Evolutionary conservation across 1,139 yeast genomes (phyloP), one percentile per base, ranked within the genome.

Genomic region (Pichia kudriavzevii): DNA sequence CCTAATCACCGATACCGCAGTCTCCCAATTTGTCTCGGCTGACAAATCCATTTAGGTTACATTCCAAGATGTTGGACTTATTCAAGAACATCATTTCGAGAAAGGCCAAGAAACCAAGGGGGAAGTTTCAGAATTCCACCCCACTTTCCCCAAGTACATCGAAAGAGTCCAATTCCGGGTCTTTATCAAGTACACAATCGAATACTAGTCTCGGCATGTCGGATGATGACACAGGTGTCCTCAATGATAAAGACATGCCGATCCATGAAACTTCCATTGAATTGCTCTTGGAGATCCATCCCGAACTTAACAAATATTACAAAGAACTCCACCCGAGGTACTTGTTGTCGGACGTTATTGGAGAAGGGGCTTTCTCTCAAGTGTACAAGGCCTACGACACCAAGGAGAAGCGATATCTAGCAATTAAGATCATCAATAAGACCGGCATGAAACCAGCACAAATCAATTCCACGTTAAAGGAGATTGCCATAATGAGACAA

Each of bases 301-400:
- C 45, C 2, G 44, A 46, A 21, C 43, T 41, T 13, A 27, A 43
- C 7, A 44, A 34, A 2, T 53, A 46, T 28, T 53, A 56, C 37
- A 19, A 35, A 1, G 60, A 58, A 28, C 38, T 58, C 10, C 44
- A 51, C 5, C 28, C 41, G 3, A 40, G 59, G 13, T 71, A 69
- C 47, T 49, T 58, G 22, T 52, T 71, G 8, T 39, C 61, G 34
- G 71, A 66, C 26, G 63, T 62, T 44, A 62, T 68, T 44, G 74
- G 79, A 10, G 79, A 73, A 55, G 79, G 79, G 8, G 79, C 79
- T 1, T 73, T 73, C 43, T 72, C 78, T 0, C 56, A 65, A 9
- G 80, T 73, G 5, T 69, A 66, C 52, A 69, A 66, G 43, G 79
- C 78, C 4, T 54, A 53, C 29, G 69, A 72, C 43, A 44, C 62